Percentiles rank a stretch among this genome's conserved stretches.
Conservation (phyloP, 2,329 filamentous ascomycete genomes). For the Helicocarpus griseus region DNA sequence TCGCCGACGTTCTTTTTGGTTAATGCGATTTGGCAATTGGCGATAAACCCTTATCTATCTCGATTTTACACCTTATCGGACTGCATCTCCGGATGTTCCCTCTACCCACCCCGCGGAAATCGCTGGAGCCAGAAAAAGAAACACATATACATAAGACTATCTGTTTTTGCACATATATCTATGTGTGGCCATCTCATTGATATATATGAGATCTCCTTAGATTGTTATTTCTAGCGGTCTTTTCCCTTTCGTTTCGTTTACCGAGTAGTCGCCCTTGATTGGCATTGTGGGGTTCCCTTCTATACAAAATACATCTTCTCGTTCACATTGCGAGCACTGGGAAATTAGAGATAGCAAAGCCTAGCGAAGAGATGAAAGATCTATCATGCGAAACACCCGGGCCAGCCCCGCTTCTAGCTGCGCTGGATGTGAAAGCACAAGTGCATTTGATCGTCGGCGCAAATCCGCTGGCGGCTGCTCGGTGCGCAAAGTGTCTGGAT, state of each 20-base stretch:
- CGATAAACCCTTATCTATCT: neutral
- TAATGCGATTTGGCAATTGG: neutral
- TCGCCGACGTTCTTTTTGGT: neutral
- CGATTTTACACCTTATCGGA: neutral
- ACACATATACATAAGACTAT: neutral
- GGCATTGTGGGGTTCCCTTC: no score
- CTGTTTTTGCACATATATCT: neutral
- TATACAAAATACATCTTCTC: neutral
- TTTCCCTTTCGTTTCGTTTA: neutral
- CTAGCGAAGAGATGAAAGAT: constrained; percentile 1
- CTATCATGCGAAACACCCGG: neutral
- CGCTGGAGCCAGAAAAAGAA: no score
- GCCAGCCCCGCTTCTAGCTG: constrained; percentile 24
- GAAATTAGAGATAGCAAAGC: neutral
- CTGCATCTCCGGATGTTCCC: neutral
- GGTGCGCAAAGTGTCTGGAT: constrained; percentile 69
- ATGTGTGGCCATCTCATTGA: neutral
- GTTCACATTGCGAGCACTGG: neutral
- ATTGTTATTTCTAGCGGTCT: neutral
- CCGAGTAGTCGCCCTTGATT: neutral
- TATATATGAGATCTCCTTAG: neutral
- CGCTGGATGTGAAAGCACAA: constrained; percentile 31
- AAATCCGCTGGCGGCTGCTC: constrained; percentile 75
- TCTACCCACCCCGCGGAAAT: neutral
- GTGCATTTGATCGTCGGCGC: constrained; percentile 79